A percentile compares a stretch with the other conserved stretches of the same genome.
These are phyloP conservation scores for Rhizopus arrhizus DNA, from an alignment of 371 early-diverging fungal species.

Conservation along the genomic window DNA sequence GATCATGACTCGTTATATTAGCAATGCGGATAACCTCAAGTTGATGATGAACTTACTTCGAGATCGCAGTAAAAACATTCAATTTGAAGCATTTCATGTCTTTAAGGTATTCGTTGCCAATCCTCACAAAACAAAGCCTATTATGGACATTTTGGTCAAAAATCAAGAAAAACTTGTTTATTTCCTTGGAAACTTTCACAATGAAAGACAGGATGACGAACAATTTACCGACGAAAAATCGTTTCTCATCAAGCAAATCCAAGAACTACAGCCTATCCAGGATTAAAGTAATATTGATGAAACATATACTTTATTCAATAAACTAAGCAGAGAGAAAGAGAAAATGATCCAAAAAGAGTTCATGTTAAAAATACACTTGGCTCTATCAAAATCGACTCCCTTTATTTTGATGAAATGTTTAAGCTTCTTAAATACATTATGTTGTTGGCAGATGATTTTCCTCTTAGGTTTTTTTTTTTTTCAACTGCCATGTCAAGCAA, in stretches of 20 bases:
- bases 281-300: constrained; percentile 25
- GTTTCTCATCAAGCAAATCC: constrained; percentile 91
- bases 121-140: constrained; percentile 92
- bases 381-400: too few relatives aligned
- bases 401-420: too few relatives aligned
- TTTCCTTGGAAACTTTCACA: constrained; percentile 90
- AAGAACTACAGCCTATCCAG: constrained; percentile 54
- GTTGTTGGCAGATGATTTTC: too few relatives aligned
- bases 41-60: constrained; percentile 96
- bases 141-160: constrained; percentile 87
- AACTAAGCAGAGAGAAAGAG: background rate
- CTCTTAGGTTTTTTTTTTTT: too few relatives aligned
- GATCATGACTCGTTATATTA: constrained; percentile 95
- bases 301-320: background rate
- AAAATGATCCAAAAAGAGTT: background rate
- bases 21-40: constrained; percentile 90
- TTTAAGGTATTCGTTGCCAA: constrained; percentile 99
- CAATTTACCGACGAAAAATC: constrained; percentile 98
- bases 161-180: constrained; percentile 89
- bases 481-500: too few relatives aligned
- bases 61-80: constrained; percentile 94
- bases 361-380: too few relatives aligned
- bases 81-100: constrained; percentile 98
- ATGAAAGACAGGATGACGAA: constrained; percentile 95
- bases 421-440: too few relatives aligned